These are phyloP conservation scores for Colletotrichum kahawae DNA, from an alignment of 2,329 filamentous ascomycete genomes.

Conservation along the genomic window DNA sequence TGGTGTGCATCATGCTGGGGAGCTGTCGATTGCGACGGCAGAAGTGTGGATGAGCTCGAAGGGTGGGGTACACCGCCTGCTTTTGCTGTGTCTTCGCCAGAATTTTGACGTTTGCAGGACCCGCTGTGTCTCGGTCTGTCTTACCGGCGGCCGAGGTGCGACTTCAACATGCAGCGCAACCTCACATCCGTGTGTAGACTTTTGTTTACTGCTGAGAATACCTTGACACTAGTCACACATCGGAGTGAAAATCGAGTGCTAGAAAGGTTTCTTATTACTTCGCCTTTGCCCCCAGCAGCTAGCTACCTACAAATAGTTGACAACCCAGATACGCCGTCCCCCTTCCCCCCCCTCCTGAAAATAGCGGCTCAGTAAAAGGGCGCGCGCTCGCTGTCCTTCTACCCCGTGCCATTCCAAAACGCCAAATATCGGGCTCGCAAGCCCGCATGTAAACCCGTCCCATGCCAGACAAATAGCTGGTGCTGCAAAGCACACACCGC, in stretches of 20 bases:
- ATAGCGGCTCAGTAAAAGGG: neutral
- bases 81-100: neutral
- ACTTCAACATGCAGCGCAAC: neutral
- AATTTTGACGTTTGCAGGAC: neutral
- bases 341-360: neutral
- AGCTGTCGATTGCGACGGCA: slow-evolving; percentile 7
- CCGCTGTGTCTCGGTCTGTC: neutral
- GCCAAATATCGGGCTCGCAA: neutral
- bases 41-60: slow-evolving; percentile 10
- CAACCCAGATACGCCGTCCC: neutral
- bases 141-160: neutral
- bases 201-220: neutral
- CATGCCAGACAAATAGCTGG: neutral
- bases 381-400: neutral
- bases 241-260: neutral
- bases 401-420: neutral
- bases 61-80: neutral
- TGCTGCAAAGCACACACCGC: neutral
- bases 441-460: neutral
- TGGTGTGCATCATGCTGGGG: slow-evolving; percentile 5
- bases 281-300: neutral
- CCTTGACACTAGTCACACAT: neutral
- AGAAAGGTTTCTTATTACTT: neutral
- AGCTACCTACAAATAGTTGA: neutral
- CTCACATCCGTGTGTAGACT: neutral